Evolutionary conservation across 257 asterid species (phyloP).

Genomic region (Lycium barbarum): DNA sequence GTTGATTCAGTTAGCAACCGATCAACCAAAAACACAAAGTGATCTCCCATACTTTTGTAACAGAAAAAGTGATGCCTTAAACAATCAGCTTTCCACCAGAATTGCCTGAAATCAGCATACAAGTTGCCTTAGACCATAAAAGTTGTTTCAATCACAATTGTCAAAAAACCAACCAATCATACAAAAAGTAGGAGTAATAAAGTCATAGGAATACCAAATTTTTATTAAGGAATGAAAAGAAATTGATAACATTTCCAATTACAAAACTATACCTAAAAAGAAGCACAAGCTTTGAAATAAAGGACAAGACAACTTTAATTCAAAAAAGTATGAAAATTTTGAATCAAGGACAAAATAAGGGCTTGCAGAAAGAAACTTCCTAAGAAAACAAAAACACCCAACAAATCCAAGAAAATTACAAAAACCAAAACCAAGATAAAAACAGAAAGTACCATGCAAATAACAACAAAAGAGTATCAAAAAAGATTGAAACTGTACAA

Average conservation of each 20-base stretch:
- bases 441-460: not conserved
- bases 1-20: constrained; percentile 95
- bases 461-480: not conserved
- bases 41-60: constrained; percentile 78
- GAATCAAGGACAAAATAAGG: constrained; percentile 22
- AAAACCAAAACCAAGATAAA: constrained; percentile 20
- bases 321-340: not conserved
- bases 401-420: constrained; percentile 14
- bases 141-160: not conserved
- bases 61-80: constrained; percentile 16
- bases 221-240: too few relatives aligned
- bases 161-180: constrained; percentile 11
- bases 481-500: constrained; percentile 3
- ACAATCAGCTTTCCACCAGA: constrained; percentile 28
- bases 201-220: constrained; percentile 25
- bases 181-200: constrained; percentile 28
- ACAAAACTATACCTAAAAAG: constrained; percentile 26
- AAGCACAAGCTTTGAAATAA: constrained; percentile 32
- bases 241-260: constrained; percentile 4
- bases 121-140: not conserved
- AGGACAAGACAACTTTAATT: constrained; percentile 24
- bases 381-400: not conserved
- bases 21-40: constrained; percentile 92
- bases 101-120: constrained; percentile 29
- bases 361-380: constrained; percentile 14